Percentiles rank a stretch among this genome's conserved stretches.
phyloP scores from a whole-genome alignment of 1,284 basidiomycete species.

The Moesziomyces aphidis region DNA sequence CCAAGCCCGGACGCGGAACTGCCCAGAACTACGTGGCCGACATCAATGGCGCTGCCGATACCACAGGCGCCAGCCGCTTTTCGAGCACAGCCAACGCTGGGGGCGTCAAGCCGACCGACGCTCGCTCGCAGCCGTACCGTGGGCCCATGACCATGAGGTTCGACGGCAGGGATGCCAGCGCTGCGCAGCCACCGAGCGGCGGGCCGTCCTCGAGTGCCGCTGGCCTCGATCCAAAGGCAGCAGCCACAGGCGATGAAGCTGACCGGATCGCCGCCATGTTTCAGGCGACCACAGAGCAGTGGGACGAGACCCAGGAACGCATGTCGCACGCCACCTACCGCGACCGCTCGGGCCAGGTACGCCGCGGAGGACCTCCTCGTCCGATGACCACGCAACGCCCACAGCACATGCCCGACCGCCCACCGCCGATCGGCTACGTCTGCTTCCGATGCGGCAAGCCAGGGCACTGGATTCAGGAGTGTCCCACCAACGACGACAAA shows the following conservation, averaged over 20 bases:
- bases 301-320: conserved; percentile 96
- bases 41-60: conserved; percentile 64
- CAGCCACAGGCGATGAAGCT: conserved; percentile 55
- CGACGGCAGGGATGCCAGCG: conserved; percentile 70
- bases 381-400: conserved; percentile 32
- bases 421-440: conserved; percentile 81
- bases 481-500: conserved; percentile 95
- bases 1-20: conserved; percentile 88
- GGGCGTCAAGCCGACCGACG: conserved; percentile 23
- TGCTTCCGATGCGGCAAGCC: conserved; percentile 98
- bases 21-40: conserved; percentile 85
- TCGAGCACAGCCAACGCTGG: conserved; percentile 31
- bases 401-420: conserved; percentile 50
- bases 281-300: conserved; percentile 86
- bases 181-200: background rate
- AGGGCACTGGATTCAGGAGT: conserved; percentile 97
- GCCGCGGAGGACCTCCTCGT: conserved; percentile 57
- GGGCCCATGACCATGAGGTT: conserved; percentile 84
- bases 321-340: conserved; percentile 78
- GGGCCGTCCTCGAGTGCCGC: conserved; percentile 2
- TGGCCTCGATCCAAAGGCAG: conserved; percentile 10
- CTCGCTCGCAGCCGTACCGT: conserved; percentile 33
- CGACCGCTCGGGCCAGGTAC: conserved; percentile 56
- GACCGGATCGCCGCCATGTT: conserved; percentile 88
- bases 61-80: conserved; percentile 27